Evolutionary conservation across 2,329 filamentous ascomycete genomes (phyloP).

Genomic region (Botrytis aclada): DNA sequence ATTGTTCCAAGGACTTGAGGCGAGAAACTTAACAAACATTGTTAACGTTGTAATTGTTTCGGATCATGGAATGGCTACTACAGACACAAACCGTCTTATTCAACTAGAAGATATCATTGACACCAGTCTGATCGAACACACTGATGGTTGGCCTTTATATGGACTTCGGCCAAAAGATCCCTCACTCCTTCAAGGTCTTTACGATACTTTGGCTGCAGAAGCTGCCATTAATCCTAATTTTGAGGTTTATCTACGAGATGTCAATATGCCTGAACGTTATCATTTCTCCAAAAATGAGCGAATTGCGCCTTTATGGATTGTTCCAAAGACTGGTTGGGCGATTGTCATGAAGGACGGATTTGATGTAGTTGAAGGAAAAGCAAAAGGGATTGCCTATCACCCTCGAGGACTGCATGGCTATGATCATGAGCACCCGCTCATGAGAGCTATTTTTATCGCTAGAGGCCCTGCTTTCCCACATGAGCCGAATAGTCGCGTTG

Average conservation of each 20-base stretch:
- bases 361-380: constrained; percentile 64
- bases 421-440: constrained; percentile 89
- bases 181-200: constrained; percentile 62
- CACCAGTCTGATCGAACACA: constrained; percentile 71
- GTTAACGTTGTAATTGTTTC: constrained; percentile 96
- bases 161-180: constrained; percentile 77
- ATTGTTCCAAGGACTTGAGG: constrained; percentile 72
- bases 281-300: constrained; percentile 85
- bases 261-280: constrained; percentile 87
- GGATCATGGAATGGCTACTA: constrained; percentile 97
- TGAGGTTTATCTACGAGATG: constrained; percentile 81
- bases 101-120: constrained; percentile 90
- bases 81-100: constrained; percentile 72
- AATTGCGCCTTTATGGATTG: constrained; percentile 92
- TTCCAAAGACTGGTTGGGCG: constrained; percentile 90
- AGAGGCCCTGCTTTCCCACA: constrained; percentile 91
- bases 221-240: constrained; percentile 64
- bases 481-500: constrained; percentile 71
- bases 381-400: constrained; percentile 65
- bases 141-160: constrained; percentile 91
- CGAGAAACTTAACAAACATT: constrained; percentile 80
- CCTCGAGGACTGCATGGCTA: constrained; percentile 90
- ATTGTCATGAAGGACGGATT: constrained; percentile 81
- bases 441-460: constrained; percentile 94
- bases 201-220: constrained; percentile 58